Conservation (phyloP, 169 alveolate species). For the Eimeria brunetti region DNA sequence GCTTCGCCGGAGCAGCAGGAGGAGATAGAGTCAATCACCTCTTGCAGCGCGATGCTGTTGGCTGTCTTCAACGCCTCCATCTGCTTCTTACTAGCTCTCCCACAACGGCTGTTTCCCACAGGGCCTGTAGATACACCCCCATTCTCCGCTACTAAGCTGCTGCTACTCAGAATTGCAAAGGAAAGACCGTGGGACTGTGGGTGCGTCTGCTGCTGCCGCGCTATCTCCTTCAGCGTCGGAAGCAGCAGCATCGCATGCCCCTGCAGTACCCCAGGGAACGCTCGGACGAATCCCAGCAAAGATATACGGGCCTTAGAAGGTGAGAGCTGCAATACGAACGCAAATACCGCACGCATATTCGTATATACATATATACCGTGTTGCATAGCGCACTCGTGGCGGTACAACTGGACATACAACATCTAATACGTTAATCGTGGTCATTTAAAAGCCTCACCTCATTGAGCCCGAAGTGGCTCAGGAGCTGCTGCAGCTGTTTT, state of each 20-base stretch:
- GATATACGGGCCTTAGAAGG: conserved; percentile 67
- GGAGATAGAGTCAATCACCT: conserved; percentile 42
- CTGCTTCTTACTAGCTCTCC: conserved; percentile 23
- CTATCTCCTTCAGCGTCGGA: conserved; percentile 58
- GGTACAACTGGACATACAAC: not conserved
- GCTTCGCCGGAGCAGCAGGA: conserved; percentile 68
- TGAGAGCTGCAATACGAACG: not conserved
- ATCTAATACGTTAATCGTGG: not conserved
- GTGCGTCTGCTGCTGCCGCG: conserved; percentile 72
- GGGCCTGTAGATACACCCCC: conserved; percentile 13
- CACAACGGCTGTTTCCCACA: conserved; percentile 3
- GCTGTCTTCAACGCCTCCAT: conserved; percentile 50
- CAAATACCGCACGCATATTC: not conserved
- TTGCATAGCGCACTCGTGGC: not conserved
- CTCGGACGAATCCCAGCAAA: conserved; percentile 51
- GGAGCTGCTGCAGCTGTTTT: conserved; percentile 53
- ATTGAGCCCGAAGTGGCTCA: conserved; percentile 49
- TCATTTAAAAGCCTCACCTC: not conserved
- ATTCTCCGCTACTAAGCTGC: conserved; percentile 18
- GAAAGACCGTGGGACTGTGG: conserved; percentile 56
- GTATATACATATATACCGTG: not conserved
- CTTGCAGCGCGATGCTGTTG: conserved; percentile 43
- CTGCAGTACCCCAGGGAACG: conserved; percentile 58
- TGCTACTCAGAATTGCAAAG: conserved; percentile 45
- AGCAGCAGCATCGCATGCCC: conserved; percentile 65